Evolutionary conservation across 805 yeast species (phyloP).

Genomic region (Teunomyces atbi): DNA sequence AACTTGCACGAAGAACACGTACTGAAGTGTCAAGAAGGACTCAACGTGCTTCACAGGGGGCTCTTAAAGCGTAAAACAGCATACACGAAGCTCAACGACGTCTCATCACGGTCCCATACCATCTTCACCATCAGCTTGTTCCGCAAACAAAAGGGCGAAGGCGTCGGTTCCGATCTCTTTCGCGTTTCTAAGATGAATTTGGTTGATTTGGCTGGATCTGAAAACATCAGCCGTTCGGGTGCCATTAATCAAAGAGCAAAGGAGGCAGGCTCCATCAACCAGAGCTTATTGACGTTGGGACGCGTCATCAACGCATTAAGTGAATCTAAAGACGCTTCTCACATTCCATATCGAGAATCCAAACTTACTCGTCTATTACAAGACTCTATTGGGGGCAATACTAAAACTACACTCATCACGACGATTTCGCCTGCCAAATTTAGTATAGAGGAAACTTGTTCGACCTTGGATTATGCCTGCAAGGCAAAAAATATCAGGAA

Average conservation of each 20-base stretch:
- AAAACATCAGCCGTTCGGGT: slow-evolving; percentile 83
- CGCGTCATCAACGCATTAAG: slow-evolving; percentile 70
- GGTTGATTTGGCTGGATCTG: slow-evolving; percentile 95
- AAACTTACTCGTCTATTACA: slow-evolving; percentile 68
- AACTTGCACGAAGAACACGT: slow-evolving; percentile 64
- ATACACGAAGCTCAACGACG: slow-evolving; percentile 69
- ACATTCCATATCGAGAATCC: slow-evolving; percentile 84
- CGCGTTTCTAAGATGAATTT: slow-evolving; percentile 69
- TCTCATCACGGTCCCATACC: slow-evolving; percentile 75
- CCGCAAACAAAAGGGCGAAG: slow-evolving; percentile 36
- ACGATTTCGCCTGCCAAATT: slow-evolving; percentile 81
- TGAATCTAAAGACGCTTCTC: slow-evolving; percentile 36
- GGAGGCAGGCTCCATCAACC: slow-evolving; percentile 93
- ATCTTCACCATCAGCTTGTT: slow-evolving; percentile 65
- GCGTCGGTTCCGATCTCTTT: slow-evolving; percentile 13
- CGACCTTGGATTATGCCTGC: slow-evolving; percentile 84
- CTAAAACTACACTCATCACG: slow-evolving; percentile 84
- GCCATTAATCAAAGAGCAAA: slow-evolving; percentile 82
- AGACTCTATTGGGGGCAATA: slow-evolving; percentile 83
- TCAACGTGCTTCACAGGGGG: slow-evolving; percentile 55
- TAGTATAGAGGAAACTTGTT: slow-evolving; percentile 76
- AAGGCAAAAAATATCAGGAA: slow-evolving; percentile 79
- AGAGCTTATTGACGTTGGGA: slow-evolving; percentile 82
- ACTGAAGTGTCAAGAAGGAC: slow-evolving; percentile 54
- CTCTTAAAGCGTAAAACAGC: slow-evolving; percentile 62